phyloP scores from a whole-genome alignment of 2,329 filamentous ascomycete species.

The Neonectria ditissima region DNA sequence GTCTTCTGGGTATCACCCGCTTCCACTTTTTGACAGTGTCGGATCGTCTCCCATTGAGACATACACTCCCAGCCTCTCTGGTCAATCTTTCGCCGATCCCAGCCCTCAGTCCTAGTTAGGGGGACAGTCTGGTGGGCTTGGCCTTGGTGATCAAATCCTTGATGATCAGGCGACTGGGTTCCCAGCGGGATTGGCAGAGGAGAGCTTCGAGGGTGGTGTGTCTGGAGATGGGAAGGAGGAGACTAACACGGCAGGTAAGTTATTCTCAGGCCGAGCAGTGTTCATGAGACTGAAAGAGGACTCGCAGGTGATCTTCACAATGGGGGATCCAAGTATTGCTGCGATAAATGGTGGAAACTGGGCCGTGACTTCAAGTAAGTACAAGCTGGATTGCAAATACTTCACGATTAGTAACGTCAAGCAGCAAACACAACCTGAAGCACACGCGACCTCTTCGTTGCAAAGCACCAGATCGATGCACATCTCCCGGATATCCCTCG shows the following conservation, averaged over 20 bases:
- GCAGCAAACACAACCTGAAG: slow-evolving; percentile 20
- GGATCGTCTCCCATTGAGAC: neutral
- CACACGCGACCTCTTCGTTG: slow-evolving; percentile 27
- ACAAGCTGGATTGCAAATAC: neutral
- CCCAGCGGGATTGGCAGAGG: slow-evolving; percentile 26
- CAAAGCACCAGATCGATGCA: neutral
- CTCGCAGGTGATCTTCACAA: neutral
- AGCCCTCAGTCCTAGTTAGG: slow-evolving; percentile 30
- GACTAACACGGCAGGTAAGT: neutral
- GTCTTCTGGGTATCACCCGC: neutral
- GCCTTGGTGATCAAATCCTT: slow-evolving; percentile 16
- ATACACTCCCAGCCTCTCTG: neutral
- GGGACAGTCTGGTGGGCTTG: slow-evolving; percentile 27
- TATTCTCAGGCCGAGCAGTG: fast-evolving
- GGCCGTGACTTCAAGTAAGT: slow-evolving; percentile 23
- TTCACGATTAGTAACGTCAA: fast-evolving
- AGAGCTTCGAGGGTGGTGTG: slow-evolving; percentile 1
- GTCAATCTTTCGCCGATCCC: slow-evolving; percentile 15
- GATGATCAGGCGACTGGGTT: slow-evolving; percentile 16
- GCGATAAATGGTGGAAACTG: neutral
- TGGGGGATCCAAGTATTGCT: neutral
- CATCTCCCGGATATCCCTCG: neutral
- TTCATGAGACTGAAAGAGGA: neutral
- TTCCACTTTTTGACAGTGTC: neutral
- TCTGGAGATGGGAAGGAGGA: neutral